Percentiles rank a stretch among this genome's conserved stretches.
Evolutionary conservation across 139 green algal genomes (phyloP).

Genomic region (Micractinium conductrix): DNA sequence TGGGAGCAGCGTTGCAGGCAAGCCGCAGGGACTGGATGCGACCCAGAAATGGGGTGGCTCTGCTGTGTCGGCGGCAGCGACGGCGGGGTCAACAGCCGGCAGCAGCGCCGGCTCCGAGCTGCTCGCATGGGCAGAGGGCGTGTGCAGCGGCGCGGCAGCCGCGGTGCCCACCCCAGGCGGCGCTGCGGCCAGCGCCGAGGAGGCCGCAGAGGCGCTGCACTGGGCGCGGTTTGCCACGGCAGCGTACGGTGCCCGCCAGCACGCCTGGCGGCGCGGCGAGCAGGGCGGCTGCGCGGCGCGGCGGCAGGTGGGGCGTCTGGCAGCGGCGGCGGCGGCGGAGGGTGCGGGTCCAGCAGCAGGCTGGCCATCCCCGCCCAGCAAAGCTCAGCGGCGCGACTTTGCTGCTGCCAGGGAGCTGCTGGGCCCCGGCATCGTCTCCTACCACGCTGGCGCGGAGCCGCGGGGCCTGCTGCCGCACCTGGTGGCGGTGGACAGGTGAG

Average conservation of each 20-base stretch:
- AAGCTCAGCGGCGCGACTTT: background rate
- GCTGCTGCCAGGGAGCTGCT: slow-evolving; percentile 8
- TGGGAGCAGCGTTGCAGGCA: background rate
- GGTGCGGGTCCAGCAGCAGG: background rate
- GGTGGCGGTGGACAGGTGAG: slow-evolving; percentile 21
- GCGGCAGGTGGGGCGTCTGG: background rate
- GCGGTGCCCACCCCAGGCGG: background rate
- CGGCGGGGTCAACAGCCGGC: background rate
- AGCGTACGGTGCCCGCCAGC: slow-evolving; percentile 10
- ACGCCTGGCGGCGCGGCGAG: slow-evolving; percentile 17
- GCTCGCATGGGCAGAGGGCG: slow-evolving; percentile 8
- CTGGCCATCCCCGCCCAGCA: background rate
- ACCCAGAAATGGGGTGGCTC: too few species aligned
- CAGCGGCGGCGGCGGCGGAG: background rate
- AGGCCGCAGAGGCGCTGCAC: background rate
- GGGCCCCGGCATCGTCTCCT: background rate
- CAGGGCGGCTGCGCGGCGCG: background rate
- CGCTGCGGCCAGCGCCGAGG: background rate
- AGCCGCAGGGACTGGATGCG: too few species aligned
- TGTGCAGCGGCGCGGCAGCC: slow-evolving; percentile 5
- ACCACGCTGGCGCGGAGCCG: background rate
- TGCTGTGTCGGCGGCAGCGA: background rate
- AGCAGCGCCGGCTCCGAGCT: background rate
- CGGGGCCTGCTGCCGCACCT: slow-evolving; percentile 13
- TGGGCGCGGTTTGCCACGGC: slow-evolving; percentile 9